These are phyloP conservation scores for Solanum chiquidenum DNA, from an alignment of 257 asterid species.

Conservation along the genomic window DNA sequence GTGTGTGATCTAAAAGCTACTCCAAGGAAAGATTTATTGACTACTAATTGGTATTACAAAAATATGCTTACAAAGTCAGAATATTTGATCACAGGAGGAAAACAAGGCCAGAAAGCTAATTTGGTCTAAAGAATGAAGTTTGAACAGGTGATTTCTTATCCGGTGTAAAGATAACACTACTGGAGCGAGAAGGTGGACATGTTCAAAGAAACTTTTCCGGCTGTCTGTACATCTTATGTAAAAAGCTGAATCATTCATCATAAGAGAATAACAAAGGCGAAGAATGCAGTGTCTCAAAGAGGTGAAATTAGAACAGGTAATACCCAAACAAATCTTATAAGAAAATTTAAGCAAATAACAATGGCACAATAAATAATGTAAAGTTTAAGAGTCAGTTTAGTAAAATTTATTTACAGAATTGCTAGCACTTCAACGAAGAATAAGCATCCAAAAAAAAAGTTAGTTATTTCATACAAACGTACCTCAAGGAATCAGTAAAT, in stretches of 20 bases:
- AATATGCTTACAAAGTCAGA: neutral
- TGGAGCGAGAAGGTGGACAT: neutral
- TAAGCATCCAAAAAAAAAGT: neutral
- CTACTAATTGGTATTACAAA: neutral
- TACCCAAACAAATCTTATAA: neutral
- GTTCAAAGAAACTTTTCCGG: neutral
- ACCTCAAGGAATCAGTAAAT: constrained; percentile 72
- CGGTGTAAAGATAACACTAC: neutral
- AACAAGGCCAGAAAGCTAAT: neutral
- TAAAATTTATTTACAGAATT: neutral
- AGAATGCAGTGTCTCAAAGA: neutral
- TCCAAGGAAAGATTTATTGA: neutral
- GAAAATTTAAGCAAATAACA: neutral
- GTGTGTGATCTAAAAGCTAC: neutral
- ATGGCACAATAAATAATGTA: neutral
- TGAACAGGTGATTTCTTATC: neutral
- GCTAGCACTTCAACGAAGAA: neutral
- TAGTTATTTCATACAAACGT: neutral
- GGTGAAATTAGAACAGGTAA: neutral
- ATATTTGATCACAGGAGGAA: neutral
- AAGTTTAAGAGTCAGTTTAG: neutral
- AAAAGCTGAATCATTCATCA: neutral
- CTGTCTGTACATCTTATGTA: neutral
- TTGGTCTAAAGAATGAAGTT: neutral
- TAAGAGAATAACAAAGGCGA: neutral